These are phyloP conservation scores for Aspergillus unguis DNA, from an alignment of 2,329 filamentous ascomycete genomes.

Conservation along the genomic window DNA sequence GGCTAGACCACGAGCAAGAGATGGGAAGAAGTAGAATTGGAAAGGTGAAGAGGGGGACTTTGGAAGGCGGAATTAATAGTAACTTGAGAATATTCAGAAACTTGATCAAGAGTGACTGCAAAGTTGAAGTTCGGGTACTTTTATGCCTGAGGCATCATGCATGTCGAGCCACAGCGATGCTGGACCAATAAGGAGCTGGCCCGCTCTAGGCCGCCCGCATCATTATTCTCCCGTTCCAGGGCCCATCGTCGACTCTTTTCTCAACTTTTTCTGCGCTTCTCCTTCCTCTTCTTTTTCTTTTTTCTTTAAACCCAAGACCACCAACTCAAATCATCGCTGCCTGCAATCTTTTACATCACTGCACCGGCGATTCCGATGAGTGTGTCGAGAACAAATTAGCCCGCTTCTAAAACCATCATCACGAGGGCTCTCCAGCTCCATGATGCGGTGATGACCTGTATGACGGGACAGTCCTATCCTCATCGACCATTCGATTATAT, in stretches of 20 bases:
- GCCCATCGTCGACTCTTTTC: constrained; percentile 15
- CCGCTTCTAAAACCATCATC: constrained; percentile 80
- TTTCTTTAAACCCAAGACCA: constrained; percentile 58
- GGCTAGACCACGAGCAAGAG: constrained; percentile 2
- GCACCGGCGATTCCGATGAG: constrained; percentile 68
- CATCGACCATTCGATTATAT: background rate
- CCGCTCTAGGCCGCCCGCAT: constrained; percentile 26
- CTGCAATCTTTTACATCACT: constrained; percentile 49
- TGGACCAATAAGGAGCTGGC: constrained; percentile 27
- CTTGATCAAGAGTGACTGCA: constrained; percentile 5
- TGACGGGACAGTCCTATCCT: constrained; percentile 37
- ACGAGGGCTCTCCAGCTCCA: constrained; percentile 54
- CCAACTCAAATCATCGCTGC: constrained; percentile 73
- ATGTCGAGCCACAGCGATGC: constrained; percentile 12
- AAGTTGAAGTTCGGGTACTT: constrained; percentile 9
- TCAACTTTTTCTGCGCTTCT: constrained; percentile 19
- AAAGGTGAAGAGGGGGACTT: constrained; percentile 2
- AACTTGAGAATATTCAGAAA: constrained; percentile 5
- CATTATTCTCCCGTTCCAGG: constrained; percentile 29
- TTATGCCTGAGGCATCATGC: constrained; percentile 6
- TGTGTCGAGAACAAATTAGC: constrained; percentile 64
- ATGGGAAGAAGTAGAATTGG: constrained; percentile 1
- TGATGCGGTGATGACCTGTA: constrained; percentile 48
- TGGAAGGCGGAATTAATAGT: constrained; percentile 5
- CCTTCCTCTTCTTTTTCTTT: constrained; percentile 24